These are phyloP conservation scores for Dictyostelium intermedium DNA, from an alignment of 78 protist species.

Conservation along the genomic window DNA sequence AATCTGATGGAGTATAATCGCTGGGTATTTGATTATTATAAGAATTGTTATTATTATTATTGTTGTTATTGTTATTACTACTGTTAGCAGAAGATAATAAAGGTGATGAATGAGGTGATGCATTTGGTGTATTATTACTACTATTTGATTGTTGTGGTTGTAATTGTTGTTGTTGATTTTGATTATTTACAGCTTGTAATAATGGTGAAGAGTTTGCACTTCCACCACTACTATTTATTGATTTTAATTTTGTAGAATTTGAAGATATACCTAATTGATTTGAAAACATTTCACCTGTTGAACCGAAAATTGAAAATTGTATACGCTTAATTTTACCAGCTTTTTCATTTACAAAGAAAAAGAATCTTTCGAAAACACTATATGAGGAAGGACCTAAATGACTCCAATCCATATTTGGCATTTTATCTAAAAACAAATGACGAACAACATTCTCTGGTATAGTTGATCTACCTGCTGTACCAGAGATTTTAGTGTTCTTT, in stretches of 20 bases:
- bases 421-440: slow-evolving; percentile 70
- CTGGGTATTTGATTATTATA: neutral
- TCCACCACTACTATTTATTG: neutral
- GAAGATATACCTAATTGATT: slow-evolving; percentile 27
- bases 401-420: slow-evolving; percentile 66
- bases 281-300: slow-evolving; percentile 23
- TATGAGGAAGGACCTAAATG: slow-evolving; percentile 38
- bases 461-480: neutral
- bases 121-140: neutral
- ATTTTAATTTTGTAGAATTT: neutral
- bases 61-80: neutral
- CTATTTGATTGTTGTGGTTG: neutral
- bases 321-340: slow-evolving; percentile 55
- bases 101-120: slow-evolving; percentile 35
- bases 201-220: neutral
- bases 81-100: neutral
- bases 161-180: slow-evolving; percentile 18
- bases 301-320: slow-evolving; percentile 15
- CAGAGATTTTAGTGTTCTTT: slow-evolving; percentile 47
- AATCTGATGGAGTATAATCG: slow-evolving; percentile 41
- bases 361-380: slow-evolving; percentile 58
- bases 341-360: slow-evolving; percentile 58
- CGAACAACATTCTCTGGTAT: slow-evolving; percentile 44
- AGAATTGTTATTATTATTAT: neutral
- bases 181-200: slow-evolving; percentile 24